phyloP scores from a whole-genome alignment of 116 monocot genomes.

The Posidonia oceanica region DNA sequence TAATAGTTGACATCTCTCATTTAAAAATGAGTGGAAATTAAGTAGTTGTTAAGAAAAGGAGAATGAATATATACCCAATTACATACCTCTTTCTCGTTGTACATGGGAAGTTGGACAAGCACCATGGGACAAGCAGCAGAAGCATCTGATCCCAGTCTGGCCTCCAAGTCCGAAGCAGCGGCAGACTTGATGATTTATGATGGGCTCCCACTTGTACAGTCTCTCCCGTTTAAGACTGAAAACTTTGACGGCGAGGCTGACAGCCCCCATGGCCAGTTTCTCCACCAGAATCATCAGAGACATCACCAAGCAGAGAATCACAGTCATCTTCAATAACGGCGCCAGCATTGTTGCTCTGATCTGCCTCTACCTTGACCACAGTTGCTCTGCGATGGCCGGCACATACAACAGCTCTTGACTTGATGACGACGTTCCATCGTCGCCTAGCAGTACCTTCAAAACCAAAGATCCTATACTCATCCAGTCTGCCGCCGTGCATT shows the following conservation, averaged over 20 bases:
- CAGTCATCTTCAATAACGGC: constrained; percentile 30
- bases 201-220: constrained; percentile 37
- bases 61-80: too few relatives aligned
- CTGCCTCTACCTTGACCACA: neutral
- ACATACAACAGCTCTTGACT: too few relatives aligned
- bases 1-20: too few relatives aligned
- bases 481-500: too few relatives aligned
- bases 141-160: too few relatives aligned
- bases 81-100: too few relatives aligned
- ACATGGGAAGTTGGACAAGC: constrained; percentile 87
- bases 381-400: too few relatives aligned
- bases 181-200: neutral
- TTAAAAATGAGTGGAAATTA: too few relatives aligned
- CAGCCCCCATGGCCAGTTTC: constrained; percentile 48
- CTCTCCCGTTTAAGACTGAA: constrained; percentile 43
- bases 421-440: too few relatives aligned
- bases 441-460: too few relatives aligned
- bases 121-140: constrained; percentile 43
- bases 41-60: too few relatives aligned
- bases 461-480: too few relatives aligned
- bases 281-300: constrained; percentile 61
- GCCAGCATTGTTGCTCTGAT: constrained; percentile 13
- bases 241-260: constrained; percentile 43
- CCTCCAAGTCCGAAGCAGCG: constrained; percentile 5
- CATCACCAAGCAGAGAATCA: constrained; percentile 45